phyloP scores from a whole-genome alignment of 1,139 yeast species.

The Insectozyma bohioensis region DNA sequence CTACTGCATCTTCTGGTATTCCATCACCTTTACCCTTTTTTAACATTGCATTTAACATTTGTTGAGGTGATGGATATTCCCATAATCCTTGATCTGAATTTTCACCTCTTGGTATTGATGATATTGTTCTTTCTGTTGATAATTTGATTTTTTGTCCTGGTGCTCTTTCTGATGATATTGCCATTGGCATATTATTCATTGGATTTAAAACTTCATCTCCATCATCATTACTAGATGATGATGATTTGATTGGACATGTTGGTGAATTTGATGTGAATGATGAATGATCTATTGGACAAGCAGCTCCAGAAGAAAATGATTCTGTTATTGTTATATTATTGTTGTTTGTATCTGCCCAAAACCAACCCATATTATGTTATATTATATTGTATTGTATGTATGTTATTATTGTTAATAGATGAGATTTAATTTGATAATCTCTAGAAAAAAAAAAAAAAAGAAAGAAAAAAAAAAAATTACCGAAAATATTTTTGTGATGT shows the following conservation, averaged over 20 bases:
- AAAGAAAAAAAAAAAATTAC: slow-evolving; percentile 1
- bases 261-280: slow-evolving; percentile 8
- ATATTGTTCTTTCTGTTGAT: slow-evolving; percentile 80
- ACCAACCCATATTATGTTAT: slow-evolving; percentile 66
- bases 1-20: slow-evolving; percentile 93
- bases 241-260: slow-evolving; percentile 12
- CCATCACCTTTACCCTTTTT: slow-evolving; percentile 87
- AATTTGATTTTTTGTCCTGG: slow-evolving; percentile 80
- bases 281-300: slow-evolving; percentile 39
- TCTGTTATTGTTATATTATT: slow-evolving; percentile 8
- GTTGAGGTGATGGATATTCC: slow-evolving; percentile 99
- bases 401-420: slow-evolving; percentile 3
- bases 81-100: slow-evolving; percentile 69
- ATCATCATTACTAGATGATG: slow-evolving; percentile 5
- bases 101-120: slow-evolving; percentile 85
- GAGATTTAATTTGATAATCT: slow-evolving; percentile 5
- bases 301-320: slow-evolving; percentile 8
- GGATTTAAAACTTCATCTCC: slow-evolving; percentile 56
- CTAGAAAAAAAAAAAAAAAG: slow-evolving; percentile 1
- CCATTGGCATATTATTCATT: slow-evolving; percentile 84
- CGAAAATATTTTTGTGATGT: too few relatives aligned
- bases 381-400: too few relatives aligned
- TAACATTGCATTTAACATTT: slow-evolving; percentile 97
- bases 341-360: slow-evolving; percentile 56
- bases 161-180: slow-evolving; percentile 61